Conservation (phyloP, 768 basidiomycete genomes). For the Kwoniella sp. region DNA sequence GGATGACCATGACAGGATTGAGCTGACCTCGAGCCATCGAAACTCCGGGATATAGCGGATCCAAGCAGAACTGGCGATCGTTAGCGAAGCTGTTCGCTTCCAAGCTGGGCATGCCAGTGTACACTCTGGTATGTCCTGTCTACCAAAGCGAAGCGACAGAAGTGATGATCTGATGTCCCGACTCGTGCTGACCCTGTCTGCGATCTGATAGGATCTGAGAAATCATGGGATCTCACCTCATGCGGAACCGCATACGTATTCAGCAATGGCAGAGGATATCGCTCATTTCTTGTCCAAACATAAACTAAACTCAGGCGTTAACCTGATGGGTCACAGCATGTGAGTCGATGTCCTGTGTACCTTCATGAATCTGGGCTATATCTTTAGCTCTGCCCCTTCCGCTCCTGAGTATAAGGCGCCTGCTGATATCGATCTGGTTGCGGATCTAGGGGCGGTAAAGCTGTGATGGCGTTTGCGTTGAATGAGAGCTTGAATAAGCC, state of each 20-base stretch:
- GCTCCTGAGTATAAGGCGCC: too few species aligned
- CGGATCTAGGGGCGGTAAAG: constrained; percentile 73
- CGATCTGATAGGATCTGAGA: constrained; percentile 68
- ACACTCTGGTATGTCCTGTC: constrained; percentile 69
- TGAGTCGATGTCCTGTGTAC: too few species aligned
- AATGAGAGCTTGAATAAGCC: constrained; percentile 49
- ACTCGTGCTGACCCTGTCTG: neutral
- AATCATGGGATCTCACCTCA: constrained; percentile 88
- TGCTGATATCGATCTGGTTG: neutral
- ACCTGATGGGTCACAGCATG: constrained; percentile 90
- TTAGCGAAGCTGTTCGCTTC: constrained; percentile 74
- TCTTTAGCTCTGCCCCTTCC: too few species aligned
- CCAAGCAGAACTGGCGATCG: constrained; percentile 85
- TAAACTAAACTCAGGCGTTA: constrained; percentile 61
- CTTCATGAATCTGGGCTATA: too few species aligned
- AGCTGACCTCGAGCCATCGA: too few species aligned
- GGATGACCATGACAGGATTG: too few species aligned
- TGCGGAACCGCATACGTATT: constrained; percentile 70
- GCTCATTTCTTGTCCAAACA: constrained; percentile 66
- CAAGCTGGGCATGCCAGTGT: constrained; percentile 69
- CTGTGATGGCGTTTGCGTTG: constrained; percentile 55
- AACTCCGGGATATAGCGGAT: too few species aligned
- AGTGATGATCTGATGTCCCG: too few species aligned
- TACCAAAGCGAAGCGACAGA: too few species aligned
- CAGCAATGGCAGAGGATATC: constrained; percentile 78